These are phyloP conservation scores for Kodamaea kaohsiungensis DNA, from an alignment of 805 yeast species.

Conservation along the genomic window DNA sequence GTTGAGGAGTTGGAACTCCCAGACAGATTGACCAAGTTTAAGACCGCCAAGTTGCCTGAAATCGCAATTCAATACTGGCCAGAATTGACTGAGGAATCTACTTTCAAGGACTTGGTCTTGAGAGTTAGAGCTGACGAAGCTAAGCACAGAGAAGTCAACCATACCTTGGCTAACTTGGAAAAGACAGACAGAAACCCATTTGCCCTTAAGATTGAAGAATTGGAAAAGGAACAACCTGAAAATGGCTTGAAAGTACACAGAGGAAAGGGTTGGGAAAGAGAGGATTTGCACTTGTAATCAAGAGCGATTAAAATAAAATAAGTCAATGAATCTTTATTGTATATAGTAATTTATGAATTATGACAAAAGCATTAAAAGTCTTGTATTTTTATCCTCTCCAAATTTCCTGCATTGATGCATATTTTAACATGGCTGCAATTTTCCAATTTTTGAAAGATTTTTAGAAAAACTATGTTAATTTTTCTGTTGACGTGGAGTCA, in stretches of 20 bases:
- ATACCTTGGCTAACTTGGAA: conserved; percentile 66
- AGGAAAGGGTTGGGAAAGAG: conserved; percentile 43
- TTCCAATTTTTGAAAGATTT: neutral
- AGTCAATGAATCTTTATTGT: neutral
- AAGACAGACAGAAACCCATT: conserved; percentile 69
- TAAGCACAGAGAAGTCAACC: conserved; percentile 78
- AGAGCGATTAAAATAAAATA: no score
- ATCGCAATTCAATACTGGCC: conserved; percentile 69
- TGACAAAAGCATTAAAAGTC: no score
- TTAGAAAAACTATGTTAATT: neutral
- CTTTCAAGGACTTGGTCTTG: conserved; percentile 59
- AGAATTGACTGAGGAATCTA: conserved; percentile 47
- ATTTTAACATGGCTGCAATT: neutral
- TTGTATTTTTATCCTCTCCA: neutral
- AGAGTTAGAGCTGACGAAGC: conserved; percentile 76
- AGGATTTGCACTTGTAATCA: conserved; percentile 32
- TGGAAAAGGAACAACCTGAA: conserved; percentile 37
- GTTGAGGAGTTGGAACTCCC: conserved; percentile 53
- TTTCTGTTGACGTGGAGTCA: neutral
- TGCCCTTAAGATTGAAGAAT: conserved; percentile 45
- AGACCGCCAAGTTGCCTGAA: conserved; percentile 48
- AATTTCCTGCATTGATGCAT: neutral
- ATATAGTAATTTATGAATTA: neutral
- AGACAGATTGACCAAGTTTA: conserved; percentile 52
- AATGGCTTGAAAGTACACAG: conserved; percentile 33